Base-by-base conservation (phyloP, 78 protist genomes). In the Dictyostelium discoideum region DNA sequence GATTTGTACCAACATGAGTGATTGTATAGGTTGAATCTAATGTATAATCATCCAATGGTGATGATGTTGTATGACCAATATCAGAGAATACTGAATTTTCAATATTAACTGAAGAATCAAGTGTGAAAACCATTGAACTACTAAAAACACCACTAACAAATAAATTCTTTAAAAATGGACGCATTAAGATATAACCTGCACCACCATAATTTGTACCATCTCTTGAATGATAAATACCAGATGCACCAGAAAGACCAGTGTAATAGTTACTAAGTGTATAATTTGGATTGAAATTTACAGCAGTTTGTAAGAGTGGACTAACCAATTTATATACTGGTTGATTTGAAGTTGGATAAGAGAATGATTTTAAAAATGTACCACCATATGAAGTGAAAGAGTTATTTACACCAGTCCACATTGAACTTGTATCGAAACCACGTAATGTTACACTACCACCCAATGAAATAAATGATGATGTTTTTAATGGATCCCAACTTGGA, bases 401-500 rank as follows among this genome's bases (percentile, higher is more conserved):
- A 37, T 74, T 74, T 1, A 18, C 22, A 74, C 81, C 81, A 18
- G 46, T 37, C 81, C 81, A 74, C 16, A 74, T 18, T 37, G 81
- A 37, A 37, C 5, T 16, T 3, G 48, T 37, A 16, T 37, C n/a
- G 8, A 1, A 26, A 16, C 81, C 81, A 37, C 48, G 81, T 29
- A 37, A 29, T 37, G 50, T 74, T 10, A 74, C 40, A 13, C n/a
- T 74, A 74, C 81, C 40, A 74, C 81, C 81, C 9, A 74, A 37
- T 26, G 50, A 74, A 74, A 74, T 74, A 2, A 74, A 74, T 74
- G 81, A 3, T 3, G 42, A 37, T 16, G 81, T 37, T 11, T 74
- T 18, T 18, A 74, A 37, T 74, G 81, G 81, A 37, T 74, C 81
- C 81, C 81, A 74, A 29, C 48, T 18, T 74, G 81, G 81, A 74